Conservation (phyloP, 768 basidiomycete species). For the Asterophora parasitica region DNA sequence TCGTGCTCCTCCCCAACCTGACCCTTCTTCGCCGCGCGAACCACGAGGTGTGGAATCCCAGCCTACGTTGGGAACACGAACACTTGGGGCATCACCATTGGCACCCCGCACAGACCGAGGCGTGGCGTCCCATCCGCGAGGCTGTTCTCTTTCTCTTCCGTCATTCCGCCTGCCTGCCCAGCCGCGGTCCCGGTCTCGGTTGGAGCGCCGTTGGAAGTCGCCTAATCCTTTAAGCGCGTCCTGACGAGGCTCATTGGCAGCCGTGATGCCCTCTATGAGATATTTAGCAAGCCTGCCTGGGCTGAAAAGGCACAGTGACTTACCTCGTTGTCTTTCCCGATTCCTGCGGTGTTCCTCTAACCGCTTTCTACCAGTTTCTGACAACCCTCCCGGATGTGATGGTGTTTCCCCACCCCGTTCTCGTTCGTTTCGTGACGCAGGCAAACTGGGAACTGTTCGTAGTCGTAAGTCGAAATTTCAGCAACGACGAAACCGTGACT, state of each 20-base stretch:
- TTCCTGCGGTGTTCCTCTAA: constrained; percentile 75
- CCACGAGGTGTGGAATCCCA: constrained; percentile 92
- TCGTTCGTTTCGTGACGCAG: constrained; percentile 48
- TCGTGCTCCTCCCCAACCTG: constrained; percentile 59
- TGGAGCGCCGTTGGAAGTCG: constrained; percentile 90
- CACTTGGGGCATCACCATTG: constrained; percentile 65
- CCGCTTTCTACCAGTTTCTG: constrained; percentile 62
- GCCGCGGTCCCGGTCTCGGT: constrained; percentile 60
- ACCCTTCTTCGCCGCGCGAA: constrained; percentile 46
- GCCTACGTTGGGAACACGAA: constrained; percentile 85
- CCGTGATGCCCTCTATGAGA: constrained; percentile 64
- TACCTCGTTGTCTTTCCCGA: constrained; percentile 68
- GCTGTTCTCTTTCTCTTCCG: constrained; percentile 23
- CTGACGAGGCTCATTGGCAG: constrained; percentile 46
- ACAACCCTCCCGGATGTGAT: constrained; percentile 87
- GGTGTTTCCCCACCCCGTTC: constrained; percentile 88
- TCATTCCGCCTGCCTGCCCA: constrained; percentile 40
- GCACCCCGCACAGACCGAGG: constrained; percentile 53
- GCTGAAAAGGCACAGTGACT: not conserved
- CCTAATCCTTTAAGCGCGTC: constrained; percentile 77
- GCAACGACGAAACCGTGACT: not conserved
- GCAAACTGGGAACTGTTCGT: constrained; percentile 74
- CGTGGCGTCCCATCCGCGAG: constrained; percentile 51
- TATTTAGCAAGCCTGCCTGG: constrained; percentile 4
- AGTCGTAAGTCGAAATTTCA: constrained; percentile 7